Evolutionary conservation across 2,329 filamentous ascomycete genomes (phyloP).

Genomic region (Aschersonia sp.): DNA sequence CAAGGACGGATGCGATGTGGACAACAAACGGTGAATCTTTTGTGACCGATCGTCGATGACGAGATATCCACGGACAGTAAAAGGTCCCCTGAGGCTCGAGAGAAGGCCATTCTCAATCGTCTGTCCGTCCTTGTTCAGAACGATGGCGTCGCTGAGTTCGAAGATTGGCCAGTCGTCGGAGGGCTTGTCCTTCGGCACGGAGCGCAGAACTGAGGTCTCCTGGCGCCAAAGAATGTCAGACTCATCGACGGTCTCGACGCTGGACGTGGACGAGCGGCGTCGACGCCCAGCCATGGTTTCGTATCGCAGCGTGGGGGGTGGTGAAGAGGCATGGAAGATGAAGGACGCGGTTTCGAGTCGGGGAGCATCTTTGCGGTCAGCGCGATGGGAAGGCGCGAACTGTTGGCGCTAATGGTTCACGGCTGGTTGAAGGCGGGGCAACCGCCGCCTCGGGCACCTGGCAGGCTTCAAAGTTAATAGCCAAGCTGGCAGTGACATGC

Average conservation of each 20-base stretch:
- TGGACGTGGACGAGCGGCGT: conserved; percentile 29
- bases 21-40: conserved; percentile 19
- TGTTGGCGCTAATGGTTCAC: too few relatives aligned
- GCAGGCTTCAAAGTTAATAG: too few relatives aligned
- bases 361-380: too few relatives aligned
- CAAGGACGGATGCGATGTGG: conserved; percentile 2
- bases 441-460: too few relatives aligned
- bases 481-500: too few relatives aligned
- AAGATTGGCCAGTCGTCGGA: conserved; percentile 47
- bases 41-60: conserved; percentile 31
- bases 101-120: conserved; percentile 46
- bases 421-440: too few relatives aligned
- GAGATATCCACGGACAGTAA: conserved; percentile 45
- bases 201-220: conserved; percentile 19
- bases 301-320: neutral
- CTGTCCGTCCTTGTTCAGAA: conserved; percentile 38
- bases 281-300: conserved; percentile 22
- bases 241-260: conserved; percentile 26
- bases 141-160: conserved; percentile 42
- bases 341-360: neutral
- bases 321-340: neutral
- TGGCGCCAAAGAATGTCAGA: conserved; percentile 18
- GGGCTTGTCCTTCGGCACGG: conserved; percentile 12
- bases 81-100: conserved; percentile 44
- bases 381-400: too few relatives aligned